Percentiles rank a stretch among this genome's conserved stretches.
Conservation (phyloP, 2,329 filamentous ascomycete genomes). For the Plectosphaerella sp. region DNA sequence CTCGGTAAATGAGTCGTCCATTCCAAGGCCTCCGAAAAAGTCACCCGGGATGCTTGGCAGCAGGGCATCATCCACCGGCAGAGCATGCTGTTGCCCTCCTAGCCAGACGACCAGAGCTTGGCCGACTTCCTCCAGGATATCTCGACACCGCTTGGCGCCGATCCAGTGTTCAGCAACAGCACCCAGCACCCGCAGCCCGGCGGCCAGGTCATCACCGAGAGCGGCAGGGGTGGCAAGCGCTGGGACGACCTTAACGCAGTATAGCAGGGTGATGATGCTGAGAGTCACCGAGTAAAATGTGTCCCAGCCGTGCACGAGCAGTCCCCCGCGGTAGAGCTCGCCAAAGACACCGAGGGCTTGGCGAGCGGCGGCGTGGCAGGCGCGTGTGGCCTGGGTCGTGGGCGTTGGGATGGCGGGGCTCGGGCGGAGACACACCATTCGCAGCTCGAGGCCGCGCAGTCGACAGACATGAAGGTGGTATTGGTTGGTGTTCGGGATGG, state of each 20-base stretch:
- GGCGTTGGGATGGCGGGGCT: constrained; percentile 48
- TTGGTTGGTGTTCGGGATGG: constrained; percentile 23
- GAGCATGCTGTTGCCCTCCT: not conserved
- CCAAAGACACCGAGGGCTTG: constrained; percentile 34
- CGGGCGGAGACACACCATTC: constrained; percentile 44
- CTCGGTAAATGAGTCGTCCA: constrained; percentile 19
- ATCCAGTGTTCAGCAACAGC: constrained; percentile 48
- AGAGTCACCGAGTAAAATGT: constrained; percentile 45
- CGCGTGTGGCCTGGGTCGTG: constrained; percentile 27
- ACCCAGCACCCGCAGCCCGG: constrained; percentile 41
- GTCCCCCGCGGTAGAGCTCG: constrained; percentile 36
- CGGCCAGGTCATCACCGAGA: constrained; percentile 35
- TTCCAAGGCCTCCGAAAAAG: constrained; percentile 18
- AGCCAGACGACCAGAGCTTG: constrained; percentile 24
- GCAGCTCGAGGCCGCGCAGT: constrained; percentile 41
- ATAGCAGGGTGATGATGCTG: constrained; percentile 43
- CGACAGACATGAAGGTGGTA: constrained; percentile 31
- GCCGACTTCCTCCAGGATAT: constrained; percentile 36
- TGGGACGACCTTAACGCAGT: constrained; percentile 43
- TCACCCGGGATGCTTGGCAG: constrained; percentile 4
- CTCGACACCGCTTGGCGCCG: constrained; percentile 40
- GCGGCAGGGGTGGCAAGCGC: constrained; percentile 29
- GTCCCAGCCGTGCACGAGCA: constrained; percentile 42
- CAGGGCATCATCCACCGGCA: not conserved
- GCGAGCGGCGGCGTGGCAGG: constrained; percentile 38